These are phyloP conservation scores for Ceratonia siliqua DNA, from an alignment of 306 rosid species.

Conservation along the genomic window DNA sequence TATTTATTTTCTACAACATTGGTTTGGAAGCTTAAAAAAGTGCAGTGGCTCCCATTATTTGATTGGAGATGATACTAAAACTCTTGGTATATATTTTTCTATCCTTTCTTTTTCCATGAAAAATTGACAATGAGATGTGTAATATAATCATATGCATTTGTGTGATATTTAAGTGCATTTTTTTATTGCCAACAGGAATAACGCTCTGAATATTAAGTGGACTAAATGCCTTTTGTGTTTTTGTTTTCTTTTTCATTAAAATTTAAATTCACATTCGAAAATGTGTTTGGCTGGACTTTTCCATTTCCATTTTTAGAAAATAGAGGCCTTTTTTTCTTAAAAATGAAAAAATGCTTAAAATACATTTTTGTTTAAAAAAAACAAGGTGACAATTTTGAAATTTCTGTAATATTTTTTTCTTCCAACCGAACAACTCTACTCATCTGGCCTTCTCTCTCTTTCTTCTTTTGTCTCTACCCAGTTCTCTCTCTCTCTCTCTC, in stretches of 20 bases:
- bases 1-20: not conserved
- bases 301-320: too few species aligned
- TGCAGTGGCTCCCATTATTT: not conserved
- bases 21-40: not conserved
- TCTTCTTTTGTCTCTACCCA: too few species aligned
- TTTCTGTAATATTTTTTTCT: too few species aligned
- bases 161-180: not conserved
- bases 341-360: too few species aligned
- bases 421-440: too few species aligned
- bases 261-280: not conserved
- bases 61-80: not conserved
- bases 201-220: too few species aligned
- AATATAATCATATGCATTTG: not conserved
- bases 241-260: not conserved
- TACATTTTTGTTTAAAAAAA: too few species aligned
- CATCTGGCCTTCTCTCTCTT: too few species aligned
- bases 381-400: too few species aligned
- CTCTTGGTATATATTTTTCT: not conserved
- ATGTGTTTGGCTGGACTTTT: not conserved
- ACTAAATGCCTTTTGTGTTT: not conserved
- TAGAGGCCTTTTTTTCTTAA: too few species aligned
- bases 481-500: too few species aligned
- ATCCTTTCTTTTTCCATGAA: too few species aligned
- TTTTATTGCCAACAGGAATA: not conserved
- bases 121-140: not conserved